Conservation (phyloP, 2,329 filamentous ascomycete genomes). For the Ophiosphaerella korrae region DNA sequence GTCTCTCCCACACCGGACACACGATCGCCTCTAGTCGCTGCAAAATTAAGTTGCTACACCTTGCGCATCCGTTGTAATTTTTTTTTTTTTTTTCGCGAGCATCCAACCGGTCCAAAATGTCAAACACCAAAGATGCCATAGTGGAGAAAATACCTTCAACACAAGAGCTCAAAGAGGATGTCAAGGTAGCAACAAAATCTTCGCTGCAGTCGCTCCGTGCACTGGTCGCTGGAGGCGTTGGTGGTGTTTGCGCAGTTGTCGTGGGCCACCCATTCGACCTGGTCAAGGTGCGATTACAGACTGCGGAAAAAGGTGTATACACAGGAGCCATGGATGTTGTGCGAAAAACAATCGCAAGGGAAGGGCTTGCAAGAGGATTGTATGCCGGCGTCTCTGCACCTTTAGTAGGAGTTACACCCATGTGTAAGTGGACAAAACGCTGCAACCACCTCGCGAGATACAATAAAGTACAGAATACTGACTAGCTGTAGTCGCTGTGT, state of each 20-base stretch:
- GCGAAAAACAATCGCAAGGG: slow-evolving; percentile 81
- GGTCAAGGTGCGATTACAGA: slow-evolving; percentile 97
- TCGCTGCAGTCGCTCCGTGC: slow-evolving; percentile 74
- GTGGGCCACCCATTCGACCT: slow-evolving; percentile 96
- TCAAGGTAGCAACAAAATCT: slow-evolving; percentile 56
- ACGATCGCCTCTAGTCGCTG: slow-evolving; percentile 6
- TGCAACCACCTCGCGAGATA: not conserved
- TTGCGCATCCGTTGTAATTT: not conserved
- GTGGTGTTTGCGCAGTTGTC: slow-evolving; percentile 89
- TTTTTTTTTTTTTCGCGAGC: not conserved
- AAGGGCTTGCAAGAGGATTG: slow-evolving; percentile 77
- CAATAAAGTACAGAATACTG: slow-evolving; percentile 3
- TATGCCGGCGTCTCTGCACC: slow-evolving; percentile 98
- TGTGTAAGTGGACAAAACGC: slow-evolving; percentile 73
- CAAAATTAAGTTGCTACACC: not conserved
- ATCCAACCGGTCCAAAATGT: slow-evolving; percentile 18
- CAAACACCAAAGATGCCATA: slow-evolving; percentile 28
- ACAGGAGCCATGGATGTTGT: slow-evolving; percentile 90
- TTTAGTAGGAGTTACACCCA: slow-evolving; percentile 92
- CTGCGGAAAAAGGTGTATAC: slow-evolving; percentile 92
- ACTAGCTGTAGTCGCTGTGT: slow-evolving; percentile 61
- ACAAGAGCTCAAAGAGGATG: slow-evolving; percentile 59
- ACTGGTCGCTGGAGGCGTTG: slow-evolving; percentile 86
- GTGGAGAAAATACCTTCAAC: slow-evolving; percentile 39
- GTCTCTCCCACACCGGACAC: slow-evolving; percentile 12